These are phyloP conservation scores for Pyronema omphalodes DNA, from an alignment of 495 filamentous ascomycete species.

Conservation along the genomic window DNA sequence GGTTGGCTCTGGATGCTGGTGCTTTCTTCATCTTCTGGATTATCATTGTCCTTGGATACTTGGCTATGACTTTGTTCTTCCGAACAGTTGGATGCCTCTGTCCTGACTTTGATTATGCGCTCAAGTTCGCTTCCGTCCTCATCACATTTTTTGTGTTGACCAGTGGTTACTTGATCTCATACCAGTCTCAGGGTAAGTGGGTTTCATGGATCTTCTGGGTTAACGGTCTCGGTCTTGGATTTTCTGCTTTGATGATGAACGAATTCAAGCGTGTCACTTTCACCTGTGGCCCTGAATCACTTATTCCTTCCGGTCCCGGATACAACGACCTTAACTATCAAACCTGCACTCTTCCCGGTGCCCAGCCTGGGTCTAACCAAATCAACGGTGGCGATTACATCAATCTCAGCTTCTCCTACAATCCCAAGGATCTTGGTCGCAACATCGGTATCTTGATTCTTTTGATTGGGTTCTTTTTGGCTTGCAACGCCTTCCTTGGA, in stretches of 20 bases:
- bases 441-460: conserved; percentile 59
- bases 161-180: conserved; percentile 64
- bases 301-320: conserved; percentile 44
- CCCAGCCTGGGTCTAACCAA: conserved; percentile 38
- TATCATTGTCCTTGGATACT: conserved; percentile 48
- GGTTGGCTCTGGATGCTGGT: conserved; percentile 44
- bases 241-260: conserved; percentile 63
- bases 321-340: conserved; percentile 51
- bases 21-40: conserved; percentile 67
- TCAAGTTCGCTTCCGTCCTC: conserved; percentile 53
- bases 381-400: conserved; percentile 47
- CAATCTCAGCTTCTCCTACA: conserved; percentile 42
- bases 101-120: conserved; percentile 70
- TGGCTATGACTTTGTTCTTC: conserved; percentile 67
- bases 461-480: conserved; percentile 48
- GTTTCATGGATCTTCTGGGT: conserved; percentile 67
- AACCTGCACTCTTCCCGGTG: conserved; percentile 55
- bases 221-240: conserved; percentile 57
- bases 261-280: conserved; percentile 50
- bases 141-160: conserved; percentile 67
- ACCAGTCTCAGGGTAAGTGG: conserved; percentile 50
- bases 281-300: conserved; percentile 41
- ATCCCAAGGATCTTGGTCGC: conserved; percentile 44
- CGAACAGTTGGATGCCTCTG: conserved; percentile 58
- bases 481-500: conserved; percentile 50